A percentile compares a stretch with the other conserved stretches of the same genome.
These are phyloP conservation scores for Anacardium occidentale DNA, from an alignment of 345 rosid genomes.

Conservation along the genomic window DNA sequence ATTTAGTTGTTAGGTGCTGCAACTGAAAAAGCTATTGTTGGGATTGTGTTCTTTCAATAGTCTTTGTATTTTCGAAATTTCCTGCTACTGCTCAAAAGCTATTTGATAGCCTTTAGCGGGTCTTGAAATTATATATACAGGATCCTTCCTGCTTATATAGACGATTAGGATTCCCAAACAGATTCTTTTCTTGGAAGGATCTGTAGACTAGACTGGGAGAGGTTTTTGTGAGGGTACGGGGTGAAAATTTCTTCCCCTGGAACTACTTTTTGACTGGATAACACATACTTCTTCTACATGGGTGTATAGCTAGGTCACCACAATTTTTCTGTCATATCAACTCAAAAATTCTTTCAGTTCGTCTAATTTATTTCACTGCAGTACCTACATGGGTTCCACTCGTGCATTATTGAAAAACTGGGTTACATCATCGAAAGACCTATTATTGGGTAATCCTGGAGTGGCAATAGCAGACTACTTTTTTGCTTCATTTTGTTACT, in stretches of 20 bases:
- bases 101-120: too few relatives aligned
- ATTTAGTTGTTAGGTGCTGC: background rate
- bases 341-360: background rate
- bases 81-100: too few relatives aligned
- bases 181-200: too few relatives aligned
- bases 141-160: too few relatives aligned
- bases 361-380: constrained; percentile 18
- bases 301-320: constrained; percentile 37
- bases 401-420: constrained; percentile 78
- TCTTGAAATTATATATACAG: too few relatives aligned
- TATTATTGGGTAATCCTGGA: constrained; percentile 58
- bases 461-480: background rate
- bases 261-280: too few relatives aligned
- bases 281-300: constrained; percentile 80
- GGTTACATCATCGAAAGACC: constrained; percentile 69
- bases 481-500: background rate
- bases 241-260: too few relatives aligned
- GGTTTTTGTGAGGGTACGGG: too few relatives aligned
- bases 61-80: constrained; percentile 11
- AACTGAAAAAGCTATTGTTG: background rate
- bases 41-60: too few relatives aligned
- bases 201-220: too few relatives aligned
- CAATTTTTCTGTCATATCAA: background rate
- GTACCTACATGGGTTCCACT: constrained; percentile 66
- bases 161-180: too few relatives aligned